Evolutionary conservation across 2,329 filamentous ascomycete species (phyloP).

Genomic region (Alternaria rosae): DNA sequence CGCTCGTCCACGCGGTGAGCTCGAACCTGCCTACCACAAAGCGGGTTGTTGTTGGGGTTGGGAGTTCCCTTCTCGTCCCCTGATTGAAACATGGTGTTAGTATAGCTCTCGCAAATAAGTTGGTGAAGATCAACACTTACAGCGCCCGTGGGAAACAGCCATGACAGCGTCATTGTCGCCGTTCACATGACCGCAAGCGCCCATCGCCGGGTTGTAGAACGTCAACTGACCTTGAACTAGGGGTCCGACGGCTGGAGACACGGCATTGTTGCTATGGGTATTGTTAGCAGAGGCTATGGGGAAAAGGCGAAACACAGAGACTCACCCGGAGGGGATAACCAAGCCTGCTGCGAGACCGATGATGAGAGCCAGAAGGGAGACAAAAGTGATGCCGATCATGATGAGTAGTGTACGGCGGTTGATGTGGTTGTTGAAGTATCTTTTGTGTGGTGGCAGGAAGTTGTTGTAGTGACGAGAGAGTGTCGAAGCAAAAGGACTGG

Average conservation of each 20-base stretch:
- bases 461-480: slow-evolving; percentile 45
- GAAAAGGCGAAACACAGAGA: neutral
- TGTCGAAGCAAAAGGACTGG: slow-evolving; percentile 27
- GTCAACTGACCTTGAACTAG: slow-evolving; percentile 69
- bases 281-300: slow-evolving; percentile 14
- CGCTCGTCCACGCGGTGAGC: slow-evolving; percentile 59
- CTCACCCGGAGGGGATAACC: slow-evolving; percentile 29
- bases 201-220: slow-evolving; percentile 71
- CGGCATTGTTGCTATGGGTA: slow-evolving; percentile 46
- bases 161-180: slow-evolving; percentile 66
- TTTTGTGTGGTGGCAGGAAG: slow-evolving; percentile 48
- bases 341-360: slow-evolving; percentile 54
- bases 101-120: neutral
- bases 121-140: neutral
- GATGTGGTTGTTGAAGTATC: slow-evolving; percentile 49
- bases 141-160: slow-evolving; percentile 72
- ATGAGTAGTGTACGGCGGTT: slow-evolving; percentile 51
- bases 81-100: slow-evolving; percentile 1
- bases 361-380: slow-evolving; percentile 50
- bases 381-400: slow-evolving; percentile 37
- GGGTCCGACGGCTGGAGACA: slow-evolving; percentile 61
- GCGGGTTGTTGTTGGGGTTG: slow-evolving; percentile 67
- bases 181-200: slow-evolving; percentile 71
- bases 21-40: slow-evolving; percentile 73
- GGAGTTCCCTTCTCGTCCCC: slow-evolving; percentile 63